These are phyloP conservation scores for Entonaema liquescens DNA, from an alignment of 495 filamentous ascomycete species.

Conservation along the genomic window DNA sequence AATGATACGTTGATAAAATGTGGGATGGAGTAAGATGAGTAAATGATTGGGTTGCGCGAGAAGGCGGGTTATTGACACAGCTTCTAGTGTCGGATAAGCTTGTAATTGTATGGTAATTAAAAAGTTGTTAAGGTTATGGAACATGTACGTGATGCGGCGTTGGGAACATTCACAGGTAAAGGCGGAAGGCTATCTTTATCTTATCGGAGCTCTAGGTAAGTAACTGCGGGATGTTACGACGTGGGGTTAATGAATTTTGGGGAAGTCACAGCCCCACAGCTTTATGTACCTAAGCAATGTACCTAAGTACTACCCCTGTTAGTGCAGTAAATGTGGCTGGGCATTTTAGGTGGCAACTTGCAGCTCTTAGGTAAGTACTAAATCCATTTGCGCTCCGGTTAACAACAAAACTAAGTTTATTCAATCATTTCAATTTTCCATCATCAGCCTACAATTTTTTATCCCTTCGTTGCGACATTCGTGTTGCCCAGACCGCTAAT, in stretches of 20 bases:
- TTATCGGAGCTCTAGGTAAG: constrained; percentile 20
- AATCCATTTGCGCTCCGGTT: not conserved
- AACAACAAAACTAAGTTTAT: not conserved
- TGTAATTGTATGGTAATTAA: no score
- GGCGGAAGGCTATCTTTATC: constrained; percentile 7
- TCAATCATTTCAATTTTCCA: constrained; percentile 12
- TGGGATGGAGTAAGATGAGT: not conserved
- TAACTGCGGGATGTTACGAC: not conserved
- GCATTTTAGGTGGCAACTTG: not conserved
- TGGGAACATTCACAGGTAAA: no score
- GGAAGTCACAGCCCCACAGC: no score
- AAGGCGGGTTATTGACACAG: not conserved
- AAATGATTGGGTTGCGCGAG: not conserved
- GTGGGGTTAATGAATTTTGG: no score
- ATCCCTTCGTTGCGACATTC: constrained; percentile 21
- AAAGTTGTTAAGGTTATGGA: not conserved
- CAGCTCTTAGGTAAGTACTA: not conserved
- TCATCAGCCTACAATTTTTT: not conserved
- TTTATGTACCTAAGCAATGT: not conserved
- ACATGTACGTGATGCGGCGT: not conserved
- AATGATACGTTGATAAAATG: constrained; percentile 13
- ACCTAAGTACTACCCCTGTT: not conserved
- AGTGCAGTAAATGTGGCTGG: not conserved
- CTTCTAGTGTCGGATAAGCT: no score
- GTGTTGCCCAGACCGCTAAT: constrained; percentile 51